Evolutionary conservation across 768 basidiomycete genomes (phyloP), one percentile per base, ranked within the genome.

Genomic region (Hirschioporus abietinus): DNA sequence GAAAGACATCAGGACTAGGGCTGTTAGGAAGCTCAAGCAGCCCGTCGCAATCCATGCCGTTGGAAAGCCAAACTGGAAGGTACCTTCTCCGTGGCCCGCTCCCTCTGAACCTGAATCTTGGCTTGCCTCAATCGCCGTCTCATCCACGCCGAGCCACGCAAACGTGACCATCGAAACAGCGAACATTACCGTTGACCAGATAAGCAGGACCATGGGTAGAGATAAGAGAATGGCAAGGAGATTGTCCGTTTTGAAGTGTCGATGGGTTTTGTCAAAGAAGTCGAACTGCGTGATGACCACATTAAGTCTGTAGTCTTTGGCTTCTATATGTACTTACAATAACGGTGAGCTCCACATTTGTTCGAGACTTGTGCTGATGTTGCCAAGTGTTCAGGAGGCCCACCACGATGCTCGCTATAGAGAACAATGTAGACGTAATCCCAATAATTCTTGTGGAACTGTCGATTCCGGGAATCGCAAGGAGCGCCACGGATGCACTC

Each of bases 381-480:
- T 66, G 65, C 65, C 65, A 66, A 23, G 52, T 61, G 35, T 66
- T 66, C 35, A 66, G 23, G 27, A 66, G 36, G 1, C 65, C 65
- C 1, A 23, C 60, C 7, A 66, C 35, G 2, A 66, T 60, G 64
- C 65, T 66, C 35, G 65, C 27, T 23, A 62, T 25, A 20, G 65
- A 58, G 25, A 62, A 30, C 24, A 66, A 26, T 12, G 62, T 60
- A 10, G 65, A 66, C 18, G 62, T 27, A 27, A 66, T 20, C 12
- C 60, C 65, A 30, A 66, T 26, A 27, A 58, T 52, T 35, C 65
- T 34, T 10, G 65, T 34, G 1, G 62, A 26, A 25, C 35, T 58
- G 26, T 68, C 60, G 60, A 66, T 67, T 18, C 65, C 67, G 6
- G 67, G 67, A 24, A 68, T 63, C 10, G 67, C 67, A 9, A 68